Conservation (phyloP, 148 eudicot genomes). For the Tetragonia tetragonoides region DNA sequence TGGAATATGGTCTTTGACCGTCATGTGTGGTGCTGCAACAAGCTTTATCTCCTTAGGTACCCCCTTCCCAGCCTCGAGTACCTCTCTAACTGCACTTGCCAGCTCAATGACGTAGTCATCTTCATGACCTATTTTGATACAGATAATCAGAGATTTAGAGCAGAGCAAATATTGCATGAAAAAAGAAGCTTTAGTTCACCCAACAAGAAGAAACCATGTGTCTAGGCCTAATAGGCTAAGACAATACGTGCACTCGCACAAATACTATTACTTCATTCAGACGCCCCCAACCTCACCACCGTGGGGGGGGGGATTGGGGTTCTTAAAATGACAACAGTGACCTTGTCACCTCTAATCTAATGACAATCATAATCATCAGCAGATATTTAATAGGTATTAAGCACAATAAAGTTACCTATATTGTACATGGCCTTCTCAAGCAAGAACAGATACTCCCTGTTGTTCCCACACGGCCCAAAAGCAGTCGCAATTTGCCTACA, state of each 20-base stretch:
- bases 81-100: conserved; percentile 84
- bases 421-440: conserved; percentile 84
- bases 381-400: background rate
- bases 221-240: no score
- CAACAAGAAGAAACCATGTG: background rate
- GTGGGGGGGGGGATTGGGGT: no score
- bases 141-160: background rate
- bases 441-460: conserved; percentile 77
- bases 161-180: background rate
- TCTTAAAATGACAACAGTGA: no score
- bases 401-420: conserved; percentile 48
- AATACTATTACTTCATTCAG: no score
- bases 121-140: conserved; percentile 62
- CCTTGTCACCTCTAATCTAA: background rate
- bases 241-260: no score
- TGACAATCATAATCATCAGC: background rate
- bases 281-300: no score
- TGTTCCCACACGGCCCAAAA: conserved; percentile 90
- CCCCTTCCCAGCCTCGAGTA: conserved; percentile 42
- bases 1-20: conserved; percentile 43
- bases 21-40: conserved; percentile 30
- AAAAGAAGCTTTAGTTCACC: background rate
- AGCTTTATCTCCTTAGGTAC: conserved; percentile 39
- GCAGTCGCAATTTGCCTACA: conserved; percentile 95
- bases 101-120: conserved; percentile 79